A percentile compares a stretch with the other conserved stretches of the same genome.
These are phyloP conservation scores for Aspergillus niger DNA, from an alignment of 2,329 filamentous ascomycete genomes.

Conservation along the genomic window DNA sequence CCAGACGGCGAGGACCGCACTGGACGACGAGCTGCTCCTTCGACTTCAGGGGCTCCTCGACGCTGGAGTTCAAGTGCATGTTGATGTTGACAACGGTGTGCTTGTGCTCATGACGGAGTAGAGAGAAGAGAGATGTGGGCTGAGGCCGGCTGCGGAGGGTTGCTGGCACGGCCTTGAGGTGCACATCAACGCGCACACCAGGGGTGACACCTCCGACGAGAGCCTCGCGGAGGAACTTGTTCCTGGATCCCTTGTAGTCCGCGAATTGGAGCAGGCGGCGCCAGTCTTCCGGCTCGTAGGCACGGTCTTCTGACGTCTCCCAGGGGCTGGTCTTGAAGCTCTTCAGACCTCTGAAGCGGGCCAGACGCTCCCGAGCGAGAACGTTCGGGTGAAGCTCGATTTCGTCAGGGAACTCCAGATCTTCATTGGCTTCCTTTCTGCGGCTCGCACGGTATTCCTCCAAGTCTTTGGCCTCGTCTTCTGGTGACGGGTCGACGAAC, in stretches of 20 bases:
- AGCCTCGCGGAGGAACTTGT: slow-evolving; percentile 75
- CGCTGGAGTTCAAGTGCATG: slow-evolving; percentile 79
- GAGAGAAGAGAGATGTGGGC: slow-evolving; percentile 77
- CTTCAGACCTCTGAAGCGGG: slow-evolving; percentile 88
- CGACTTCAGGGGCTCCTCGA: slow-evolving; percentile 74
- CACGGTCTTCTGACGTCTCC: slow-evolving; percentile 84
- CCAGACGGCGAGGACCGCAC: slow-evolving; percentile 81
- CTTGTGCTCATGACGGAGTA: slow-evolving; percentile 94
- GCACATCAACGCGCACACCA: slow-evolving; percentile 79
- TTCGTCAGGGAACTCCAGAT: slow-evolving; percentile 95
- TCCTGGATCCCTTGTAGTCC: slow-evolving; percentile 86
- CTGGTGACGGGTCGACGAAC: slow-evolving; percentile 76
- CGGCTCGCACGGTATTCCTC: slow-evolving; percentile 78
- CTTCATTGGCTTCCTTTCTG: slow-evolving; percentile 79
- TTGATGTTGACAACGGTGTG: slow-evolving; percentile 86
- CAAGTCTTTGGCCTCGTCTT: slow-evolving; percentile 82
- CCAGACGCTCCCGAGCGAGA: slow-evolving; percentile 78
- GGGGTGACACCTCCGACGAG: slow-evolving; percentile 83
- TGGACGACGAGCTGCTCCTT: slow-evolving; percentile 93
- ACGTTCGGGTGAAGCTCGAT: slow-evolving; percentile 91
- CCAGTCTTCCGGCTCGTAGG: slow-evolving; percentile 90
- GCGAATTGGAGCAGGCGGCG: slow-evolving; percentile 78
- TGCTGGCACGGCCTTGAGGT: slow-evolving; percentile 64
- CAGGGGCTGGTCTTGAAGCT: slow-evolving; percentile 83
- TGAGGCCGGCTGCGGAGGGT: slow-evolving; percentile 53